Evolutionary conservation across 768 basidiomycete genomes (phyloP), one percentile per base, ranked within the genome.

Genomic region (Basidioascus undulatus): DNA sequence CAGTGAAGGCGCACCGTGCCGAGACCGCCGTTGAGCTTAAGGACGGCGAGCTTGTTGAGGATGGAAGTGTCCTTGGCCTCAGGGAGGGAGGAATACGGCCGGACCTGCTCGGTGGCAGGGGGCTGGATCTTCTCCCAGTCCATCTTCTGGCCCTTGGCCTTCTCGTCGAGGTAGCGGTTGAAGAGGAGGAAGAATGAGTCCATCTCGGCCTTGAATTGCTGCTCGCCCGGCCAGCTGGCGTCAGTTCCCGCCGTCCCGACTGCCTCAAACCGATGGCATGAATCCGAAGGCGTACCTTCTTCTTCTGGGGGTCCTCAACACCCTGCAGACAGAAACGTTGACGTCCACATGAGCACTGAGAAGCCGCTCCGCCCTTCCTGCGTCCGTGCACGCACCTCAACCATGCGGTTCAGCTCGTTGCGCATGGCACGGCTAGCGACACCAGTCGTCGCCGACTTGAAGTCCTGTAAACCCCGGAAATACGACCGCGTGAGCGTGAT

Each of bases 401-500:
- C 83, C 68, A 98, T 79, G 55, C 72, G 72, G 59, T 77, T 77
- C 62, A 98, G 76, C 65, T 96, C 92, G 58, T 94, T 92, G 65
- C 84, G 75, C 89, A 94, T 94, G 42, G 84, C 68, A 65, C 92
- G 94, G 50, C 81, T 78, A 21, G 81, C 77, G 49, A 86, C 76
- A 49, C 82, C 83, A 40, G 83, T 86, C 27, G 72, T 87, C 48
- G 89, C 89, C n/a, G 83, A 87, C 67, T 87, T 86, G 72, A 89
- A 89, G 63, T 94, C 57, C 57, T 58, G 36, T 35, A 21, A 27
- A 40, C 10, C 19, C 36, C 18, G 25, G n/a, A 16, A 13, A 32
- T 8, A 36, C 37, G 28, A 37, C 34, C 26, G n/a, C n/a, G n/a
- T n/a, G n/a, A n/a, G n/a, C n/a, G n/a, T n/a, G n/a, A 28, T 24